Evolutionary conservation across 371 early-diverging fungal species (phyloP), one percentile per base, ranked within the genome.

Genomic region (Mycotypha africana): DNA sequence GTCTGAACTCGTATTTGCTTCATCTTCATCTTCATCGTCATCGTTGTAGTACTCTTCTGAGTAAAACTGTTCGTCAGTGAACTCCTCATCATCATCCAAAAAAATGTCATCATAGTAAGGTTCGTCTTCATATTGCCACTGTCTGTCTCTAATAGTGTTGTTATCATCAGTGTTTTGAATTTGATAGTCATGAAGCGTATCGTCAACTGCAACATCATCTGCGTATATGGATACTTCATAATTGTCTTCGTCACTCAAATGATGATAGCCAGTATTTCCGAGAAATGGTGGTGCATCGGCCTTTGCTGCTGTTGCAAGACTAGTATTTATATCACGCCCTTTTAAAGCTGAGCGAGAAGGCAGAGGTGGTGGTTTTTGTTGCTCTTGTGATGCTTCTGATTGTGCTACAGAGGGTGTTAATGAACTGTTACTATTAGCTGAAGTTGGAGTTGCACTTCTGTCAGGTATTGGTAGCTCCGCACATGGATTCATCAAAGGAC

Each of bases 401-500:
- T n/a, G n/a, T n/a, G n/a, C n/a, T n/a, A n/a, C n/a, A 25, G 14
- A 7, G 14, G n/a, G 26, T 35, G 25, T 37, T 17, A 2, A 9
- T 8, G 28, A 8, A 28, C 8, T 28, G 5, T 5, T 28, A 28
- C 8, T 28, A 8, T 5, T 28, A 28, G 28, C 11, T 8, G 28
- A 8, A 28, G 28, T 28, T 8, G 28, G 5, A 28, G 28, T 11
- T 28, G 28, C 28, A 8, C 28, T 28, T 8, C 28, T 5, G 28
- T 28, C 21, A 25, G 53, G 39, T 10, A 37, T 7, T 4, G 53
- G 40, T 1, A 70, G 34, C 16, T 67, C 67, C 3, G 74, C 70
- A 51, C 66, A 68, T 17, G 74, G 68, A 9, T 49, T 54, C 41
- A 74, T 40, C 8, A 74, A 51, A 1, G 75, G 75, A 31, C 58